These are phyloP conservation scores for Amanita thiersii DNA, from an alignment of 768 basidiomycete species.

Conservation along the genomic window DNA sequence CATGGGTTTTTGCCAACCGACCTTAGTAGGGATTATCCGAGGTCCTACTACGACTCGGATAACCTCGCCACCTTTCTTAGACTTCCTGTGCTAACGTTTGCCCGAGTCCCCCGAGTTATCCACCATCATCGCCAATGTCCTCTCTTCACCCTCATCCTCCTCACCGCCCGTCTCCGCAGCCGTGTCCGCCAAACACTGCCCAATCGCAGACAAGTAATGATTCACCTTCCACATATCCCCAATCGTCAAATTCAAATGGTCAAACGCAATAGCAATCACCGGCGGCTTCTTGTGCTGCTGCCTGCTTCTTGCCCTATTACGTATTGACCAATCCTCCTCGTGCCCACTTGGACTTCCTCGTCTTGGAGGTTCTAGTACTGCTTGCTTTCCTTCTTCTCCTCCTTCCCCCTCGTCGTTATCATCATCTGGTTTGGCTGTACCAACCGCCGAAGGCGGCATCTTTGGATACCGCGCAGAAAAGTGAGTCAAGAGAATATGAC, in stretches of 20 bases:
- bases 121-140: too few relatives aligned
- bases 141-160: constrained; percentile 8
- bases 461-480: constrained; percentile 94
- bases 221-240: constrained; percentile 83
- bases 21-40: too few relatives aligned
- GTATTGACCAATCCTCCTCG: too few relatives aligned
- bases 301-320: constrained; percentile 5
- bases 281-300: constrained; percentile 40
- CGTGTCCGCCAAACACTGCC: constrained; percentile 50
- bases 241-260: constrained; percentile 63
- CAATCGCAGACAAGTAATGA: constrained; percentile 66
- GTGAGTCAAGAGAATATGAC: constrained; percentile 85
- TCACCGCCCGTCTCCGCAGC: constrained; percentile 39
- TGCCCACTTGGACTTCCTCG: too few relatives aligned
- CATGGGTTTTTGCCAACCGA: too few relatives aligned
- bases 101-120: too few relatives aligned
- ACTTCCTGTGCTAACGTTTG: too few relatives aligned
- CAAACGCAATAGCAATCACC: constrained; percentile 71
- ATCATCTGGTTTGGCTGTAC: constrained; percentile 8
- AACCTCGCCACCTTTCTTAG: too few relatives aligned
- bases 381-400: constrained; percentile 3
- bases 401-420: constrained; percentile 9
- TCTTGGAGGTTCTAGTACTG: too few relatives aligned
- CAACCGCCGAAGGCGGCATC: constrained; percentile 49
- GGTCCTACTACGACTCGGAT: too few relatives aligned